Evolutionary conservation across 306 rosid genomes (phyloP), one percentile per base, ranked within the genome.

Genomic region (Cicer cuneatum): DNA sequence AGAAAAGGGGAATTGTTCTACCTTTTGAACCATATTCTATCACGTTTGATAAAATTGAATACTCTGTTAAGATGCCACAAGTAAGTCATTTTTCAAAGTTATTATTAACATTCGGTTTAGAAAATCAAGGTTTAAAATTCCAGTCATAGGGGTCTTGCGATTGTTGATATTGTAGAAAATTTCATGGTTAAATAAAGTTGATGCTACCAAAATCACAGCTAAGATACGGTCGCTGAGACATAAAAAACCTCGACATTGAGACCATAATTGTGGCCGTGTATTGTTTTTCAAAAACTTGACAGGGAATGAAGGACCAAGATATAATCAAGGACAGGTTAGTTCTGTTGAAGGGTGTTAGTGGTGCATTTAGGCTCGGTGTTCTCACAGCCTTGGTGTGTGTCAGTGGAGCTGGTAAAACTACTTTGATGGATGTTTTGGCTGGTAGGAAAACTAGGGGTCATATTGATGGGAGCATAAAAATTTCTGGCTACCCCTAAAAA

Each of bases 371-470:
- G 75, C 93, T 89, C 8, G 92, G 96, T 61, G 90, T 87, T 64
- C 82, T 89, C 53, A 89, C 95, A n/a, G 95, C 95, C 12, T 78
- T 89, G 47, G 87, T 89, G 90, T 92, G 95, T 66, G 86, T 89
- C 0, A 89, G 92, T 77, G 93, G 91, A 35, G 93, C 93, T 40
- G 93, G 91, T 16, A 89, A 89, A 78, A 89, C 93, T 40, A 89
- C 93, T 21, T 64, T 87, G 46, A 79, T 89, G 89, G 93, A 89
- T 85, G 91, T 89, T 33, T 46, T 89, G 43, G 89, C 93, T 2
- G 91, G 91, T 45, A 81, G 93, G 64, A 89, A 89, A 80, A 89
- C 89, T 5, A 82, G 91, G 47, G 94, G 94, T 8, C 83, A 83
- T 47, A 85, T 83, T 24, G 86, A 82, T 1, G 94, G 94, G 16